Evolutionary conservation across 768 basidiomycete genomes (phyloP), one percentile per base, ranked within the genome.

Genomic region (Russula dissimulans): DNA sequence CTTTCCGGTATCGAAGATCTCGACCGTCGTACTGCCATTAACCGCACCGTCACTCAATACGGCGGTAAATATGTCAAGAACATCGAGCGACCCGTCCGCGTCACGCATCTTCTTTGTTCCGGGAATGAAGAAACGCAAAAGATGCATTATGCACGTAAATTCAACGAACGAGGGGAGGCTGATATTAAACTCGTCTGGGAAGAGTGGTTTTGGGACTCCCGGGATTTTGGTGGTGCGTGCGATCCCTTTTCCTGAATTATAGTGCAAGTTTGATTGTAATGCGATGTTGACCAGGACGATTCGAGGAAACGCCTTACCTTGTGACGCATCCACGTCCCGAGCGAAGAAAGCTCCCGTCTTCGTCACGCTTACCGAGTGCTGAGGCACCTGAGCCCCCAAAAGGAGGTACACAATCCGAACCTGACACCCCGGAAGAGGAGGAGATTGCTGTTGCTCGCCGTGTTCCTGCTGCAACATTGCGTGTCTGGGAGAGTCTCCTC

Each of bases 161-260:
- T 89, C 67, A 88, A 87, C 68, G 70, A 75, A 17, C 75, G 77
- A 22, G 81, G 83, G 38, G 89, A 91, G 70, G 86, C 85, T 5
- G 77, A 81, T 46, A 92, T 93, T 36, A 77, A 81, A 52, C 74
- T 95, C 3, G 83, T 97, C 1, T 95, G 94, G 89, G 92, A 95
- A 68, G 93, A 95, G 63, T 97, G 95, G 95, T 88, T 97, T 58
- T 95, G 91, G 91, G 94, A 97, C 67, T 95, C 81, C 31, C 67
- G 95, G 3, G 83, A 85, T 44, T 90, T 83, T 68, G 83, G 84
- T 60, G 91, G 87, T 76, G 62, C 50, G 71, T 69, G 15, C n/a
- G 11, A 44, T 29, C 10, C n/a, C 22, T 17, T 32, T 17, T 17
- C 22, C 5, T 11, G 18, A 26, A 36, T 17, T 18, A 15, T 41